These are phyloP conservation scores for Mycena galericulata DNA, from an alignment of 768 basidiomycete species.

Conservation along the genomic window DNA sequence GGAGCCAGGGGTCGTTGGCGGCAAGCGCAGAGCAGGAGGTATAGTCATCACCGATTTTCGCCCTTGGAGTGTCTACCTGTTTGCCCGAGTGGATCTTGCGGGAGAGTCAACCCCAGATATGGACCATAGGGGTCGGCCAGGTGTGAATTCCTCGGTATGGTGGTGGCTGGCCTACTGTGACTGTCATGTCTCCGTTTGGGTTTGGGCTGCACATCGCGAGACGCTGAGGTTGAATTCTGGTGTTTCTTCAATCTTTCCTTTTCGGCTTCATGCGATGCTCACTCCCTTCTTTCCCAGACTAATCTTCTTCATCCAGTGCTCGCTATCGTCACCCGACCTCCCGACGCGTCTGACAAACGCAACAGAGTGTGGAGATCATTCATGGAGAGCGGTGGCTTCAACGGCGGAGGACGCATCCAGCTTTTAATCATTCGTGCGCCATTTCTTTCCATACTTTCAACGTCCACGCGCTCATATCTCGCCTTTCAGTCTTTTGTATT, in stretches of 20 bases:
- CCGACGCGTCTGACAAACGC: background rate
- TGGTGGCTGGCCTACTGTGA: background rate
- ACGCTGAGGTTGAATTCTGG: no score
- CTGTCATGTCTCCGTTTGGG: background rate
- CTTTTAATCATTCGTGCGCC: no score
- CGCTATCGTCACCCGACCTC: background rate
- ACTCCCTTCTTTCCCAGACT: background rate
- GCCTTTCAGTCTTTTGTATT: no score
- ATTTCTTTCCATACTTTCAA: no score
- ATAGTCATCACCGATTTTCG: background rate
- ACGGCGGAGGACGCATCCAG: conserved; percentile 1
- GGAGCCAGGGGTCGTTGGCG: no score
- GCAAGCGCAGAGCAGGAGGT: no score
- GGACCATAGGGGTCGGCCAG: background rate
- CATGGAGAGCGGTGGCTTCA: no score
- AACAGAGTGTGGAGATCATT: background rate
- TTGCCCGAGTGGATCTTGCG: background rate
- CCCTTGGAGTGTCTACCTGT: background rate
- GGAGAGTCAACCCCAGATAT: background rate
- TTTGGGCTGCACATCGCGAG: no score
- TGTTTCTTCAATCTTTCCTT: background rate
- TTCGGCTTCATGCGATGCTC: no score
- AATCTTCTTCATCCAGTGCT: no score
- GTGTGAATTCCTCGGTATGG: background rate
- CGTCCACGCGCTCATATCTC: no score